These are phyloP conservation scores for Atractiella rhizophila DNA, from an alignment of 768 basidiomycete species.

Conservation along the genomic window DNA sequence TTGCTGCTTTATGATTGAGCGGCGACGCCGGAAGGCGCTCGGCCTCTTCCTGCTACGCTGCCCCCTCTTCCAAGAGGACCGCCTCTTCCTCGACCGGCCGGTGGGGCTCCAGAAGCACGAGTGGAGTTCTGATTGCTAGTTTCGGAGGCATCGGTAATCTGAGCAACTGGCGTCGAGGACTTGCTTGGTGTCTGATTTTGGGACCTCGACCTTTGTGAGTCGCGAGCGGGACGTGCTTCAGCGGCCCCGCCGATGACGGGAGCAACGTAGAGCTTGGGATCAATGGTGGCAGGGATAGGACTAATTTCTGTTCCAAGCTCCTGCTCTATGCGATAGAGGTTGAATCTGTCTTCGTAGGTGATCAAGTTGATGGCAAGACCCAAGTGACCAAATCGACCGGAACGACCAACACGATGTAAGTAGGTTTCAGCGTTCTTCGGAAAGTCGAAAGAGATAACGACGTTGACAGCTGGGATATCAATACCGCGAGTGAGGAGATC, in stretches of 20 bases:
- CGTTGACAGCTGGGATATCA: conserved; percentile 98
- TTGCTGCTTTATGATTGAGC: too few relatives aligned
- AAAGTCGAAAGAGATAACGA: conserved; percentile 99
- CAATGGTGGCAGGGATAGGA: conserved; percentile 74
- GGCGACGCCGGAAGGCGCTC: too few relatives aligned
- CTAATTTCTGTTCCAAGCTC: conserved; percentile 95
- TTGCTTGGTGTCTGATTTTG: too few relatives aligned
- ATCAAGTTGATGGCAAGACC: conserved; percentile 94
- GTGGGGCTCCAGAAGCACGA: too few relatives aligned
- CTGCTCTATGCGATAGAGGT: conserved; percentile 91
- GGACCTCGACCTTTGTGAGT: too few relatives aligned
- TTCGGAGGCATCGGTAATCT: too few relatives aligned
- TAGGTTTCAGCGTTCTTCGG: conserved; percentile 98
- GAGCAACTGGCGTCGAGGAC: too few relatives aligned
- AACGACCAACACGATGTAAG: conserved; percentile 91
- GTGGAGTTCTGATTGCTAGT: too few relatives aligned
- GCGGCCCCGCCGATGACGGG: conserved; percentile 31
- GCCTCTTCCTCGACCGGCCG: too few relatives aligned
- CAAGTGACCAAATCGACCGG: conserved; percentile 87
- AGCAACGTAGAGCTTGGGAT: conserved; percentile 76
- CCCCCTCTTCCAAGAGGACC: too few relatives aligned
- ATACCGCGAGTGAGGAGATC: conserved; percentile 97
- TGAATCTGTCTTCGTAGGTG: conserved; percentile 93
- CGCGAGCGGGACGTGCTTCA: too few relatives aligned
- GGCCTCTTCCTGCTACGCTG: too few relatives aligned